Evolutionary conservation across 352 stramenopile species (phyloP).

Genomic region (Globisporangium apiculatum): DNA sequence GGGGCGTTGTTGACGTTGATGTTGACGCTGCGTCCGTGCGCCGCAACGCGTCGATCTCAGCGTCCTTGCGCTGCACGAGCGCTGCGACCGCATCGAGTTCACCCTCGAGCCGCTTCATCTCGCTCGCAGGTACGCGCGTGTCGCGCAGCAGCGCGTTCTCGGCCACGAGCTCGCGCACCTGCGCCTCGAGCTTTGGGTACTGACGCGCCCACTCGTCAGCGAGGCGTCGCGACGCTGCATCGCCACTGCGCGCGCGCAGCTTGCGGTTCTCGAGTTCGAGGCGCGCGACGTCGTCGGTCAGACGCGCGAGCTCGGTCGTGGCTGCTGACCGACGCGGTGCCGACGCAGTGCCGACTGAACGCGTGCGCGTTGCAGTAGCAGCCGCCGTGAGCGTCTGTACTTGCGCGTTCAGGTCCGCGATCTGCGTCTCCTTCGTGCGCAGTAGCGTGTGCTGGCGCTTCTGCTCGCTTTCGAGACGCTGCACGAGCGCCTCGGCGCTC

Average conservation of each 20-base stretch:
- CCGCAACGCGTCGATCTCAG: slow-evolving; percentile 32
- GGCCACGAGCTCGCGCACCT: slow-evolving; percentile 39
- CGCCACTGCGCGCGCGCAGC: slow-evolving; percentile 17
- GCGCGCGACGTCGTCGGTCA: slow-evolving; percentile 34
- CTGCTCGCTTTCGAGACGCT: slow-evolving; percentile 41
- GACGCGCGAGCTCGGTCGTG: slow-evolving; percentile 19
- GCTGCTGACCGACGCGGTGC: slow-evolving; percentile 5
- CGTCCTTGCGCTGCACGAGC: slow-evolving; percentile 46
- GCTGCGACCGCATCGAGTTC: slow-evolving; percentile 44
- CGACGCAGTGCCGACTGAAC: slow-evolving; percentile 8
- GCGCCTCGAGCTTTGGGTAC: slow-evolving; percentile 37
- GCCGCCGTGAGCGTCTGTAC: slow-evolving; percentile 15
- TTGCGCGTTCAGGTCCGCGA: slow-evolving; percentile 28
- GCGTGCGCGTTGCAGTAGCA: not conserved
- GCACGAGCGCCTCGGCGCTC: slow-evolving; percentile 27
- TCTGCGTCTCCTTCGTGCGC: slow-evolving; percentile 34
- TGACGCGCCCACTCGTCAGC: slow-evolving; percentile 29
- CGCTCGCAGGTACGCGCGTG: slow-evolving; percentile 26
- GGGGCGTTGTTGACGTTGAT: slow-evolving; percentile 8
- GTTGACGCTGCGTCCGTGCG: not conserved
- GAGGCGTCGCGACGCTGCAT: slow-evolving; percentile 5
- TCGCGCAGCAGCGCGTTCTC: slow-evolving; percentile 51
- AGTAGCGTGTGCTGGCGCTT: slow-evolving; percentile 32
- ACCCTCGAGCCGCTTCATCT: slow-evolving; percentile 35
- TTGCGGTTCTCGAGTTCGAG: slow-evolving; percentile 49